phyloP scores from a whole-genome alignment of 2,329 filamentous ascomycete species.

The Hansfordia pulvinata region DNA sequence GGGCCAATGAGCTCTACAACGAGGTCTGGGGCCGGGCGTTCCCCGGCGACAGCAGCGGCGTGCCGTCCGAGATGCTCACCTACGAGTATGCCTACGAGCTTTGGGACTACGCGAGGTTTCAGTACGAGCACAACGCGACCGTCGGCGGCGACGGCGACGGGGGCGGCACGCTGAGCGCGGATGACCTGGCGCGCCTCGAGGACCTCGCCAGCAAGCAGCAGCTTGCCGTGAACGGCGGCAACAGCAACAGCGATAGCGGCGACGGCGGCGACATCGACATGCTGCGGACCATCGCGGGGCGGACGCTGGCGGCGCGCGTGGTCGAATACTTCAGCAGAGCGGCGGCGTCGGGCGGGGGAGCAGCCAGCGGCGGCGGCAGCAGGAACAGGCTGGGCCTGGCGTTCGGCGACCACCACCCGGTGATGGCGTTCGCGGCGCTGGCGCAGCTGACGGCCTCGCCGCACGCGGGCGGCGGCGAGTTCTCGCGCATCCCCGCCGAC shows the following conservation, averaged over 20 bases:
- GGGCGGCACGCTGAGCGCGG: constrained; percentile 23
- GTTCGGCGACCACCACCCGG: constrained; percentile 39
- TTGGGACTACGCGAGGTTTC: constrained; percentile 42
- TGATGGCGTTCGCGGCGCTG: constrained; percentile 40
- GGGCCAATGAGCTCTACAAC: constrained; percentile 20
- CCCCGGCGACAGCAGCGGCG: no score
- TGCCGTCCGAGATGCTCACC: constrained; percentile 18
- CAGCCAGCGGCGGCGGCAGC: no score
- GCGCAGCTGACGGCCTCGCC: constrained; percentile 26
- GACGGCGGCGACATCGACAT: constrained; percentile 16
- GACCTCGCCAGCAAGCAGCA: constrained; percentile 56
- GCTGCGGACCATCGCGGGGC: constrained; percentile 37
- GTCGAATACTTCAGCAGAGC: constrained; percentile 26
- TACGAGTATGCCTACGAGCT: constrained; percentile 36
- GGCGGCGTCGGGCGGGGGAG: constrained; percentile 22
- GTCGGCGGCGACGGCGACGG: constrained; percentile 18
- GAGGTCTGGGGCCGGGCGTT: constrained; percentile 24
- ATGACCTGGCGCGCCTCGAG: constrained; percentile 38
- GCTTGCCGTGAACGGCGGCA: constrained; percentile 37
- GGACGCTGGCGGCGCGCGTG: constrained; percentile 33
- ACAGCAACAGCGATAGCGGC: constrained; percentile 38
- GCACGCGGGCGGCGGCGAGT: constrained; percentile 37
- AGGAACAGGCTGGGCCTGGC: constrained; percentile 34
- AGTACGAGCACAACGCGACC: constrained; percentile 35
- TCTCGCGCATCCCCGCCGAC: constrained; percentile 42